These are phyloP conservation scores for Moringa oleifera DNA, from an alignment of 345 rosid genomes.

Conservation along the genomic window DNA sequence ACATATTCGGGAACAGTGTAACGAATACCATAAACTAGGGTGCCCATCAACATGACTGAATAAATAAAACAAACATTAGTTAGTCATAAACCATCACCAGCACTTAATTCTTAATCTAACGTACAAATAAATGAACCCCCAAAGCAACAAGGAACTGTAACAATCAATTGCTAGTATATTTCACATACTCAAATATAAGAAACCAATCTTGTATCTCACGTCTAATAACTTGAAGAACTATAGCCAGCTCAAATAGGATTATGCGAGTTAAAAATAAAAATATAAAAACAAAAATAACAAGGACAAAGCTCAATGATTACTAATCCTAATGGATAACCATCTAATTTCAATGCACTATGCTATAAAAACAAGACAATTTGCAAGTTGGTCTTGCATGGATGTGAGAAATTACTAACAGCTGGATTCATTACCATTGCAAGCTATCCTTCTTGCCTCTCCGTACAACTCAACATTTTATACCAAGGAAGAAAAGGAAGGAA, in stretches of 20 bases:
- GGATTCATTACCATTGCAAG: neutral
- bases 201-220: neutral
- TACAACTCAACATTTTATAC: neutral
- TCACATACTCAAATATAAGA: neutral
- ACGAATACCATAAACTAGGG: conserved; percentile 78
- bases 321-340: too few species aligned
- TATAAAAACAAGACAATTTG: neutral
- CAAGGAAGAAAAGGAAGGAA: too few species aligned
- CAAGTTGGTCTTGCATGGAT: neutral
- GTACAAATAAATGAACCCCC: neutral
- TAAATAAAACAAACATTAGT: conserved; percentile 8
- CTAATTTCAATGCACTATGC: neutral
- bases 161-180: neutral
- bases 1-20: conserved; percentile 77
- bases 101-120: neutral
- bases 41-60: conserved; percentile 96
- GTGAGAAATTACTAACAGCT: neutral
- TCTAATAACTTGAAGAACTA: neutral
- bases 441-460: neutral
- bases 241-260: neutral
- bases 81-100: conserved; percentile 2
- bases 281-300: too few species aligned
- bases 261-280: too few species aligned
- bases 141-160: neutral
- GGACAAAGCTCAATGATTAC: neutral